Evolutionary conservation across 805 yeast species (phyloP).

Genomic region (Candida takata): DNA sequence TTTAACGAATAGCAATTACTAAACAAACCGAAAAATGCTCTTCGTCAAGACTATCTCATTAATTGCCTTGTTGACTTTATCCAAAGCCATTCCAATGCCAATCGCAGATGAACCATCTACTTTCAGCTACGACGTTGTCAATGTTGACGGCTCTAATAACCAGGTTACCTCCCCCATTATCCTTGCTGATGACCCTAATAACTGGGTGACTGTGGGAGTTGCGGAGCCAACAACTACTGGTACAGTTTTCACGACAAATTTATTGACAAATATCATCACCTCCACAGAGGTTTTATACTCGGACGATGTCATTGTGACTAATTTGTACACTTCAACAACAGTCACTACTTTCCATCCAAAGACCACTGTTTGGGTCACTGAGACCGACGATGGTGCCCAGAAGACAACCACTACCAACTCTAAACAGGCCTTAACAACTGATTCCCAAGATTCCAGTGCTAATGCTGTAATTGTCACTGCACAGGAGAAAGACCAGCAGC

Average conservation of each 20-base stretch:
- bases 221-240: conserved; percentile 20
- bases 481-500: conserved; percentile 47
- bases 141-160: conserved; percentile 24
- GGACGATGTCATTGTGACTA: conserved; percentile 9
- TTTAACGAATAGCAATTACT: no score
- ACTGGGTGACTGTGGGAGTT: conserved; percentile 14
- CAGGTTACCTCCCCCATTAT: conserved; percentile 18
- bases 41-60: conserved; percentile 19
- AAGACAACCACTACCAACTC: conserved; percentile 12
- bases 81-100: conserved; percentile 18
- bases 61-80: conserved; percentile 16
- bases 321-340: conserved; percentile 18
- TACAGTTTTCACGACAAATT: conserved; percentile 3
- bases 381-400: conserved; percentile 13
- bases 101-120: conserved; percentile 14
- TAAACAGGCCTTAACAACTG: conserved; percentile 3
- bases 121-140: conserved; percentile 16
- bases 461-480: conserved; percentile 68
- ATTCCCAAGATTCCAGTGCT: conserved; percentile 59
- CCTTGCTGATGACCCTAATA: conserved; percentile 13
- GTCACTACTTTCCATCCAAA: conserved; percentile 18
- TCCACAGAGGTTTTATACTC: conserved; percentile 10
- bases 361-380: conserved; percentile 22
- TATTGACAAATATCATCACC: conserved; percentile 8
- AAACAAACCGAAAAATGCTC: no score